A percentile compares a stretch with the other conserved stretches of the same genome.
Conservation (phyloP, 1,139 yeast species). For the Scheffersomyces titani region DNA sequence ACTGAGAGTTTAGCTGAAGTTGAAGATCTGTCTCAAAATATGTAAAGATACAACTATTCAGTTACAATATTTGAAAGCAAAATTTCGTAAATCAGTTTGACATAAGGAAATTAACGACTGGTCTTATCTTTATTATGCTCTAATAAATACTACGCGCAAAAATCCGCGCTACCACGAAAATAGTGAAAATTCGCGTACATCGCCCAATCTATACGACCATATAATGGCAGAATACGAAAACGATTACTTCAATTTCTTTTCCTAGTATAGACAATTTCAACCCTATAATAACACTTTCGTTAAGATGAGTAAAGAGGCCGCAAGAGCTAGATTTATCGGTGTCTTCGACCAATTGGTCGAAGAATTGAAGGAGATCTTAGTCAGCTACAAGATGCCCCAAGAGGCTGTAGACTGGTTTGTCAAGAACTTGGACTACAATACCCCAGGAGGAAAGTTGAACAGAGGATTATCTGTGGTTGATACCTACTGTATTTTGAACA, state of each 20-base stretch:
- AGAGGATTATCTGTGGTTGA: slow-evolving; percentile 96
- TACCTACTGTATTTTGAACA: slow-evolving; percentile 80
- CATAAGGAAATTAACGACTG: too few species aligned
- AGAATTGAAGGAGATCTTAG: slow-evolving; percentile 67
- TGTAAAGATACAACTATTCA: not conserved
- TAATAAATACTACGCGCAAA: not conserved
- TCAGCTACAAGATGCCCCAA: slow-evolving; percentile 75
- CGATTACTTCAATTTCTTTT: not conserved
- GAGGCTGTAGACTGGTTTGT: slow-evolving; percentile 90
- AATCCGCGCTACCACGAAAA: not conserved
- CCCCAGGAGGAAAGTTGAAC: slow-evolving; percentile 96
- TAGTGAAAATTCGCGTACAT: not conserved
- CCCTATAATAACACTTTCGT: not conserved
- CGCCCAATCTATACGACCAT: not conserved
- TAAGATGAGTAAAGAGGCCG: slow-evolving; percentile 33
- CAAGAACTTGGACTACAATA: slow-evolving; percentile 74
- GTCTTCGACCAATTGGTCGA: slow-evolving; percentile 75
- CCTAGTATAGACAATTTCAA: not conserved
- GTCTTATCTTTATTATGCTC: too few species aligned
- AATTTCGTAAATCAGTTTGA: too few species aligned
- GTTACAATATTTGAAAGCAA: too few species aligned
- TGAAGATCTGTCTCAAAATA: too few species aligned
- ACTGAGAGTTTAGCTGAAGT: too few species aligned
- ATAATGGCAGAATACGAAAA: not conserved
- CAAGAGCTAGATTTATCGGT: slow-evolving; percentile 65